phyloP scores from a whole-genome alignment of 441 rosid species.

The Biscutella laevigata region DNA sequence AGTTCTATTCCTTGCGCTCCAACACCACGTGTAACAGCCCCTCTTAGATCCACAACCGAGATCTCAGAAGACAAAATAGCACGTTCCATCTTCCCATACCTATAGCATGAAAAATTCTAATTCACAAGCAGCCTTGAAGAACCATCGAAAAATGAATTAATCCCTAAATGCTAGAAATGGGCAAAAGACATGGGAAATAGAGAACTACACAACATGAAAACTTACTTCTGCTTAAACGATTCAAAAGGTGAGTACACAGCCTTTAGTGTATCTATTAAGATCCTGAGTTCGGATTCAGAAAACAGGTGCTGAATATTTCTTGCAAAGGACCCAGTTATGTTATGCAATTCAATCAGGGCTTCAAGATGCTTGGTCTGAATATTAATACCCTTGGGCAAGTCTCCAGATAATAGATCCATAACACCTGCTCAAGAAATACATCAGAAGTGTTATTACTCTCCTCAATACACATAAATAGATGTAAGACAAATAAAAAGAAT shows the following conservation, averaged over 20 bases:
- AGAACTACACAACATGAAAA: neutral
- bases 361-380: conserved; percentile 91
- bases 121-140: conserved; percentile 19
- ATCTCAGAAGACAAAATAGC: conserved; percentile 85
- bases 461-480: neutral
- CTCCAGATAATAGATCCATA: conserved; percentile 80
- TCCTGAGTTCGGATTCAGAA: conserved; percentile 74
- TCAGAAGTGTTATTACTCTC: conserved; percentile 20
- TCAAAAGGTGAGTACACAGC: conserved; percentile 90
- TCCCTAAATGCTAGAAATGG: conserved; percentile 7
- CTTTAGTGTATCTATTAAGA: conserved; percentile 75
- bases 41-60: conserved; percentile 83
- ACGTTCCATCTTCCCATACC: conserved; percentile 95
- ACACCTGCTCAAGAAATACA: conserved; percentile 43
- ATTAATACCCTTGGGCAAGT: conserved; percentile 81
- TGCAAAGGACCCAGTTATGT: conserved; percentile 76
- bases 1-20: conserved; percentile 99
- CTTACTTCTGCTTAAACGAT: conserved; percentile 82
- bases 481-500: neutral
- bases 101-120: conserved; percentile 28
- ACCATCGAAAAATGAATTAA: neutral
- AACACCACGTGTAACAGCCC: conserved; percentile 94
- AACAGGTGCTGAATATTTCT: conserved; percentile 88
- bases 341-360: conserved; percentile 85
- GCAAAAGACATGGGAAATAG: neutral